phyloP scores from a whole-genome alignment of 129 eudicot species.

The Oenanthe sinensis region DNA sequence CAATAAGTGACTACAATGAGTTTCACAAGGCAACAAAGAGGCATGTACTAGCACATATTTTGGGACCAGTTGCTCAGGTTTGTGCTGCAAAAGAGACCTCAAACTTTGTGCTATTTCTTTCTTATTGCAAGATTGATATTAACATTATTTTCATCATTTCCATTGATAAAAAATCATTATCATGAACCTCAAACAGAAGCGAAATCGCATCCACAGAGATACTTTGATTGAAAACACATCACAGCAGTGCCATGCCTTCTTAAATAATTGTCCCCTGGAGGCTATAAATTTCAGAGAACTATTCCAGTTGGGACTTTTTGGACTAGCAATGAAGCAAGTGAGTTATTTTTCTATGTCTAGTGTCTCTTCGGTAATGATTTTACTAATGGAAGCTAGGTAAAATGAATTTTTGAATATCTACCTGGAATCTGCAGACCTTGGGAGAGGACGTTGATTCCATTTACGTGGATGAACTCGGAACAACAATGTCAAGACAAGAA shows the following conservation, averaged over 20 bases:
- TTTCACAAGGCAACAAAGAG: conserved; percentile 39
- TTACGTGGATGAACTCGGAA: conserved; percentile 37
- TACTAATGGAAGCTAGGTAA: not conserved
- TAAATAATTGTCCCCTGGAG: conserved; percentile 18
- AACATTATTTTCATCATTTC: not conserved
- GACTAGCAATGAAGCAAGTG: conserved; percentile 44
- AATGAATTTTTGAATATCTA: not conserved
- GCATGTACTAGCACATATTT: conserved; percentile 30
- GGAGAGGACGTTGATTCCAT: conserved; percentile 37
- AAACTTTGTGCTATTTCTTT: not conserved
- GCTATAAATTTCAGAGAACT: conserved; percentile 35
- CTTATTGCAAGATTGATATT: not conserved
- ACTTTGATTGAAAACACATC: conserved; percentile 26
- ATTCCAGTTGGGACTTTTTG: conserved; percentile 36
- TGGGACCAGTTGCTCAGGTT: conserved; percentile 54
- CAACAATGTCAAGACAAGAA: conserved; percentile 38
- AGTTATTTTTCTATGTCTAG: not conserved
- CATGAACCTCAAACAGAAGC: conserved; percentile 23
- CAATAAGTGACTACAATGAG: conserved; percentile 49
- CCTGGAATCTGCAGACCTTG: conserved; percentile 22
- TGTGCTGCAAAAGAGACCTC: conserved; percentile 2
- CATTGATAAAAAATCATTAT: not conserved
- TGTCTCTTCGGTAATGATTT: not conserved
- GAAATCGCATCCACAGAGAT: conserved; percentile 35
- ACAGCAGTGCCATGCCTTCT: conserved; percentile 16